These are phyloP conservation scores for Eimeria sp. DNA, from an alignment of 169 alveolate genomes.

Conservation along the genomic window DNA sequence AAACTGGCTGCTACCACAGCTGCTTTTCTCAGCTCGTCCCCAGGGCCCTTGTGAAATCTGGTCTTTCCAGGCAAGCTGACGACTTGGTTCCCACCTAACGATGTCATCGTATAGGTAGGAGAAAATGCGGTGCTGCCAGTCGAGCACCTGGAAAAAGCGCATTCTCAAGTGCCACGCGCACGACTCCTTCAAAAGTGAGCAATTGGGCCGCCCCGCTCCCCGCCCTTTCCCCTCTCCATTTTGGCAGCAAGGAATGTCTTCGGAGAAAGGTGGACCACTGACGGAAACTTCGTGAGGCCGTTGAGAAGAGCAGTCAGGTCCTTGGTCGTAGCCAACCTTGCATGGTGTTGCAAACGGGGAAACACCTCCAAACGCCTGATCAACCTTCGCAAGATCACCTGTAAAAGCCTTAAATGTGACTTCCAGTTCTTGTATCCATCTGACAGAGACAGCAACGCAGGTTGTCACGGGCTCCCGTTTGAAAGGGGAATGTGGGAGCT, in stretches of 20 bases:
- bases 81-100: background rate
- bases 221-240: background rate
- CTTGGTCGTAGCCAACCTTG: background rate
- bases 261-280: background rate
- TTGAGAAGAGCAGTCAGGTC: background rate
- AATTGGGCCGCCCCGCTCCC: background rate
- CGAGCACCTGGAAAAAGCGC: constrained; percentile 59
- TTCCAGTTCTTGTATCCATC: constrained; percentile 68
- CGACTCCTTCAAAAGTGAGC: background rate
- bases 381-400: background rate
- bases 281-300: background rate
- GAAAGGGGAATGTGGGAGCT: background rate
- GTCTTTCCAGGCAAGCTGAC: background rate
- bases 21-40: background rate
- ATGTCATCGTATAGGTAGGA: constrained; percentile 45
- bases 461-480: background rate
- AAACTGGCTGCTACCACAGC: background rate
- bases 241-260: background rate
- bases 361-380: background rate
- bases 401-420: constrained; percentile 39
- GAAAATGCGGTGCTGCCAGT: constrained; percentile 51
- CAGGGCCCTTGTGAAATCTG: constrained; percentile 58
- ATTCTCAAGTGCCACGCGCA: constrained; percentile 40
- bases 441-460: constrained; percentile 19
- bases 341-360: background rate